A percentile compares a stretch with the other conserved stretches of the same genome.
Evolutionary conservation across 768 basidiomycete genomes (phyloP).

Genomic region (Boletus bicolor): DNA sequence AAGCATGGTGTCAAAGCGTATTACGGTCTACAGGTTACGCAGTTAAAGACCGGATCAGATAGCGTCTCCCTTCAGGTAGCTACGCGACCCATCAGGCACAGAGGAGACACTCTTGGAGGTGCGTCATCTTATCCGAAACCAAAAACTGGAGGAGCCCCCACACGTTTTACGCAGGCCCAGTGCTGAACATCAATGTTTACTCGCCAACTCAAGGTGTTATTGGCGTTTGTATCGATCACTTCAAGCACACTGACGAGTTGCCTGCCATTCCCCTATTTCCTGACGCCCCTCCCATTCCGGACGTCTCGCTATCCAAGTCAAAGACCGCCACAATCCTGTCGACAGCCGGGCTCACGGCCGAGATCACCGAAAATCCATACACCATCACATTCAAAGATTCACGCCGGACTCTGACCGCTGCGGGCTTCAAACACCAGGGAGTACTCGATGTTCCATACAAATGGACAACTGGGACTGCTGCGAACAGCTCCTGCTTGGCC

Average conservation of each 20-base stretch:
- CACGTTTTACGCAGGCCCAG: slow-evolving; percentile 6
- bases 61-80: slow-evolving; percentile 59
- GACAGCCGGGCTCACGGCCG: slow-evolving; percentile 48
- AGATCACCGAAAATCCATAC: slow-evolving; percentile 59
- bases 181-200: slow-evolving; percentile 42
- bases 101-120: slow-evolving; percentile 63
- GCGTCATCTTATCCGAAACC: slow-evolving; percentile 5
- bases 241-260: slow-evolving; percentile 41
- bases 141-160: background rate
- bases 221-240: slow-evolving; percentile 55
- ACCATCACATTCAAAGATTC: slow-evolving; percentile 58
- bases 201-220: slow-evolving; percentile 55
- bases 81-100: slow-evolving; percentile 56
- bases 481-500: slow-evolving; percentile 54
- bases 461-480: slow-evolving; percentile 50
- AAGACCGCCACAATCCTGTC: slow-evolving; percentile 33
- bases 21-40: slow-evolving; percentile 61
- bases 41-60: slow-evolving; percentile 40
- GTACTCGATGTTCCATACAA: slow-evolving; percentile 53
- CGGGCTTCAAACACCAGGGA: slow-evolving; percentile 54
- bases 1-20: slow-evolving; percentile 59
- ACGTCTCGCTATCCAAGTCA: slow-evolving; percentile 33
- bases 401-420: slow-evolving; percentile 24
- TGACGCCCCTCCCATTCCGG: slow-evolving; percentile 48
- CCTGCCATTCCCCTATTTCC: slow-evolving; percentile 62